Evolutionary conservation across 1,139 yeast species (phyloP).

Genomic region (Candida gigantensis): DNA sequence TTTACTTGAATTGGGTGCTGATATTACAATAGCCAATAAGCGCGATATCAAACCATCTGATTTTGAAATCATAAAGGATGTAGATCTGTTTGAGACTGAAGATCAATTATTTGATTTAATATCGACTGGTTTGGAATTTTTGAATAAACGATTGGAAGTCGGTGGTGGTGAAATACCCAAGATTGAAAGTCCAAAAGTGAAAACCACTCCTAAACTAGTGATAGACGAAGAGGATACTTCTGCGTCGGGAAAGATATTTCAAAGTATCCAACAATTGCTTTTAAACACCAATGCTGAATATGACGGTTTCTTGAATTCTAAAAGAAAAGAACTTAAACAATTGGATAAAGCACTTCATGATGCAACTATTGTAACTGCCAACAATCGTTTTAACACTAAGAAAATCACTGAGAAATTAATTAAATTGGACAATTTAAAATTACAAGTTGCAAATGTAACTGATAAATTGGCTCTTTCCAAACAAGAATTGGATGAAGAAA

Average conservation of each 20-base stretch:
- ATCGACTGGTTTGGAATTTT: constrained; percentile 35
- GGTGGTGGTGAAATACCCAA: constrained; percentile 20
- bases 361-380: constrained; percentile 47
- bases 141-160: constrained; percentile 31
- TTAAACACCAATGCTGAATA: constrained; percentile 42
- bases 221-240: constrained; percentile 13
- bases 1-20: constrained; percentile 84
- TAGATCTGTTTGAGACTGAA: constrained; percentile 23
- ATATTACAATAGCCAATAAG: constrained; percentile 72
- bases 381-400: constrained; percentile 41
- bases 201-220: constrained; percentile 14
- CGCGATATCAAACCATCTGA: constrained; percentile 86
- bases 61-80: constrained; percentile 63
- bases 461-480: constrained; percentile 35
- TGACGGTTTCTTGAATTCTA: constrained; percentile 38
- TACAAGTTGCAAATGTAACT: constrained; percentile 45
- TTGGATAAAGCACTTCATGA: constrained; percentile 43
- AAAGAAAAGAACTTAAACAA: constrained; percentile 37
- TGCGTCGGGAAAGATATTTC: constrained; percentile 39
- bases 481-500: constrained; percentile 23
- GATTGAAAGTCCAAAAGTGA: constrained; percentile 23
- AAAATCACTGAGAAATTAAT: constrained; percentile 41
- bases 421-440: constrained; percentile 42
- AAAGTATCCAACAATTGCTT: constrained; percentile 44
- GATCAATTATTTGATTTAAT: constrained; percentile 38